Evolutionary conservation across 345 rosid species (phyloP), one percentile per base, ranked within the genome.

Genomic region (Citrus medica): DNA sequence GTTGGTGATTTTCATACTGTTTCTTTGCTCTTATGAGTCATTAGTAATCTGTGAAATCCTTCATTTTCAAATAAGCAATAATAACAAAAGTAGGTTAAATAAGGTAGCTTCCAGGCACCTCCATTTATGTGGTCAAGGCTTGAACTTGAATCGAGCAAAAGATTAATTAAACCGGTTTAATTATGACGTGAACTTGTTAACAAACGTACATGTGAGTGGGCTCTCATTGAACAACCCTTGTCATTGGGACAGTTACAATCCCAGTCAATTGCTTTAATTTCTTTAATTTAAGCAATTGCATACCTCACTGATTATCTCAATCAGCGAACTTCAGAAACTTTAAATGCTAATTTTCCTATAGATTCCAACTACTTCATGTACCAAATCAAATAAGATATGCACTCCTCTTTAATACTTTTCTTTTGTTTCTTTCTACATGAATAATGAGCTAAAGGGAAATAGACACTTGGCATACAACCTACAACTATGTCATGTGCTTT

Each of bases 131-230:
- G 7, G 28, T 40, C 9, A 10, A 12, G 59, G 78, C 35, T 22
- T 25, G 69, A 63, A 19, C 35, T 22, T 25, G 69, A 63, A 19
- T 74, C 2, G 38, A 63, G 58, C 27, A 2, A 22, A 42, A 24
- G 13, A 46, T 42, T 74, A 19, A 46, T 42, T 74, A 19, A 62
- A 62, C 60, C 35, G 42, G 40, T 10, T 10, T 27, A 25, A 46
- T 46, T 13, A 46, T 42, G 69, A 74, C 42, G 69, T 28, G 35
- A 75, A 42, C 77, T 27, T 42, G 38, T 74, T 42, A 74, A 46
- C 77, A 62, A 63, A 21, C 69, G 28, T 60, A 42, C 51, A 46
- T 42, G 77, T 30, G 63, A 8, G 30, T 74, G 68, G 76, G 67
- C 35, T 12, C 66, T n/a, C 25, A 46, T 3, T 7, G 51, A 73